Base-by-base conservation (phyloP, 1,284 basidiomycete genomes). In the Cutaneotrichosporon sp. region DNA sequence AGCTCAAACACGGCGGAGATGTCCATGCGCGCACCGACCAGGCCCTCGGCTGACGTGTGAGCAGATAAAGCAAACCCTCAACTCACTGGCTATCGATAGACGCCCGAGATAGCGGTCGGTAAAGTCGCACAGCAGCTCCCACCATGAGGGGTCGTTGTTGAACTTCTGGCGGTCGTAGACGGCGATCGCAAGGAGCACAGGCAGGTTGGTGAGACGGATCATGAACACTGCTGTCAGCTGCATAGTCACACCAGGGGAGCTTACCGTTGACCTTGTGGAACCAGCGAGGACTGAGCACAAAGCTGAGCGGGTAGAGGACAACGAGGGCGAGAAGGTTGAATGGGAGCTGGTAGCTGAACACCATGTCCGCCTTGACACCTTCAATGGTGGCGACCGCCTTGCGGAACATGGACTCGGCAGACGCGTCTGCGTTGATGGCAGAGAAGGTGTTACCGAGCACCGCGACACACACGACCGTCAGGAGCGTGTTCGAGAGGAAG, bases 371-470 rank as follows among this genome's bases (percentile, higher is more conserved):
- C 67, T 73, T 75, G 62, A 70, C 63, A 43, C 92, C 92, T 83
- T 95, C 92, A 36, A 95, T 87, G 0, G 92, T 94, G 11, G 86
- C 88, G 0, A 95, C 92, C 0, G 93, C 92, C 74, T 88, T 88
- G 55, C 94, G 85, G 76, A 94, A 97, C 91, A 95, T 92, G 4
- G 89, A 90, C 90, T 97, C 94, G 6, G 93, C 92, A 13, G 86
- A 87, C 20, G 94, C 94, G 79, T 97, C 94, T 68, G 91, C 89
- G 65, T 88, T 94, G 71, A 97, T 92, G 20, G 85, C 90, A 0
- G 92, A 87, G 76, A 97, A 97, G 0, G 94, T 97, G 75, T 97
- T 91, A 9, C 92, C 92, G 22, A 97, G 82, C 52, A 97, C 94
- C 7, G 82, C 92, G 88, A 82, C 69, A 51, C 76, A 69, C 51